phyloP scores from a whole-genome alignment of 441 rosid genomes.

The Lepidium campestre region DNA sequence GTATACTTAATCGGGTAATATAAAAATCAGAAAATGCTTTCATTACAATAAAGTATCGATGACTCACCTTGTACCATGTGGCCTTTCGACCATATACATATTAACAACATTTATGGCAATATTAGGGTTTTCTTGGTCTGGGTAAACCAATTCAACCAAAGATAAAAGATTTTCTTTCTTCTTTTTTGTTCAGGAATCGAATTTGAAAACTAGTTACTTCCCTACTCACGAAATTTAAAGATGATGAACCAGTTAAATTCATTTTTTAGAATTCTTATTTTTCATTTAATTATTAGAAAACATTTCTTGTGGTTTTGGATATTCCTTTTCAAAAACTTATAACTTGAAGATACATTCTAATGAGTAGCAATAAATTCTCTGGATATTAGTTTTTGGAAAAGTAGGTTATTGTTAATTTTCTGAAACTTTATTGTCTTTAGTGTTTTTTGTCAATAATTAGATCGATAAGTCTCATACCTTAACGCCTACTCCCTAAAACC shows the following conservation, averaged over 20 bases:
- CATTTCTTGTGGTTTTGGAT: neutral
- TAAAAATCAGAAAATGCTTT: conserved; percentile 24
- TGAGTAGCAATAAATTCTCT: too few species aligned
- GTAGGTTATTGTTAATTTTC: too few species aligned
- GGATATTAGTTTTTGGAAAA: too few species aligned
- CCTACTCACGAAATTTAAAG: neutral
- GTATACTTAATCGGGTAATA: conserved; percentile 44
- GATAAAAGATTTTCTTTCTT: neutral
- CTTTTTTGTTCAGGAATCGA: neutral
- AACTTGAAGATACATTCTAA: too few species aligned
- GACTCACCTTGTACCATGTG: conserved; percentile 23
- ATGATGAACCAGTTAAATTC: neutral
- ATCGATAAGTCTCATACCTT: too few species aligned
- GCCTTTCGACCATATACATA: conserved; percentile 16
- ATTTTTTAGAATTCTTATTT: neutral
- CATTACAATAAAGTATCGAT: conserved; percentile 17
- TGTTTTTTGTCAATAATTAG: too few species aligned
- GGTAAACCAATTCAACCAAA: conserved; percentile 9
- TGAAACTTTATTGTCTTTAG: too few species aligned
- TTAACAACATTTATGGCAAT: conserved; percentile 7
- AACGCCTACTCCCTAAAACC: too few species aligned
- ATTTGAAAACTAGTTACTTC: neutral
- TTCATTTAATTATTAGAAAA: neutral
- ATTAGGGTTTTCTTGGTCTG: conserved; percentile 18
- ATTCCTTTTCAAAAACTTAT: neutral